A percentile compares a stretch with the other conserved stretches of the same genome.
phyloP scores from a whole-genome alignment of 805 yeast genomes.

The Metschnikowia anglica region DNA sequence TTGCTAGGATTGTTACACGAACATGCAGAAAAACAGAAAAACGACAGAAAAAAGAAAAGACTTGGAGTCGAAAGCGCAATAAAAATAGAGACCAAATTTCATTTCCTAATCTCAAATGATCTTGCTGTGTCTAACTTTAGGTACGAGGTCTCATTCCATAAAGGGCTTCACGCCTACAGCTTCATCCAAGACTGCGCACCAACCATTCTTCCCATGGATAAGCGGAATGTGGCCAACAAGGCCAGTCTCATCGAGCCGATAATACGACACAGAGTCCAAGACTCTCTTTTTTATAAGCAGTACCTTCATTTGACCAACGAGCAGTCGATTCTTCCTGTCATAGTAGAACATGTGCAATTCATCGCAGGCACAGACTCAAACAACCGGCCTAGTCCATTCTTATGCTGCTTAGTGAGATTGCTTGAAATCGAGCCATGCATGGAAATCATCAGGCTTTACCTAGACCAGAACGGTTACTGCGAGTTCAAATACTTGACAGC shows the following conservation, averaged over 20 bases:
- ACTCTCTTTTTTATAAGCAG: conserved; percentile 44
- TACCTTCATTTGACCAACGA: conserved; percentile 41
- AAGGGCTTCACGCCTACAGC: neutral
- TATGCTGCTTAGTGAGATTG: conserved; percentile 74
- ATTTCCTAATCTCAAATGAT: too few relatives aligned
- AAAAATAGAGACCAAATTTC: too few relatives aligned
- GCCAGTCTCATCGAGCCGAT: conserved; percentile 43
- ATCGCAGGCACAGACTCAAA: conserved; percentile 60
- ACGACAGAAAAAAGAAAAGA: too few relatives aligned
- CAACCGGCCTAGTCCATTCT: conserved; percentile 65
- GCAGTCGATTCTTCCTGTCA: conserved; percentile 36
- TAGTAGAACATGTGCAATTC: conserved; percentile 36
- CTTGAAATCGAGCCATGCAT: conserved; percentile 70
- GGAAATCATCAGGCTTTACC: conserved; percentile 54
- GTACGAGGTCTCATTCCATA: neutral
- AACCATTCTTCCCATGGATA: conserved; percentile 14
- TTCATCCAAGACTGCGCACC: neutral
- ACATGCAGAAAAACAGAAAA: too few relatives aligned
- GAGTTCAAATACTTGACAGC: conserved; percentile 75
- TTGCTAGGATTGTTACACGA: too few relatives aligned
- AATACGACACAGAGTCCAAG: conserved; percentile 42
- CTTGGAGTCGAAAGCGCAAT: too few relatives aligned
- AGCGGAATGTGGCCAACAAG: conserved; percentile 24
- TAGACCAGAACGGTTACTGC: conserved; percentile 52
- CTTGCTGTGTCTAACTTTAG: neutral